Conservation (phyloP, 2,329 filamentous ascomycete genomes). For the Trichoderma hamatum region DNA sequence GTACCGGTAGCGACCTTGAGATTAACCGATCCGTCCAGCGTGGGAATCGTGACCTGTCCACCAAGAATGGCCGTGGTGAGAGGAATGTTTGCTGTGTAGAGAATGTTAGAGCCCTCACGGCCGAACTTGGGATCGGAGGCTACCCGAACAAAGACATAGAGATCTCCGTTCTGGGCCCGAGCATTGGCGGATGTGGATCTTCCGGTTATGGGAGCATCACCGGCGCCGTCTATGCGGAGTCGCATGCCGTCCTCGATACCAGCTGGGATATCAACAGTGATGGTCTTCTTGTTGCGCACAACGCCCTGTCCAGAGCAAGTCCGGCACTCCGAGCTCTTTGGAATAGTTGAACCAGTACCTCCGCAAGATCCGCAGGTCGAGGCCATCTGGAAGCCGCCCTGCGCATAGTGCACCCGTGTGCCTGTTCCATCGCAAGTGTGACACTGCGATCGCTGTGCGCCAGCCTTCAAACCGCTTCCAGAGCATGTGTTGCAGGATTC, state of each 20-base stretch:
- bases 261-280: constrained; percentile 88
- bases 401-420: constrained; percentile 83
- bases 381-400: constrained; percentile 94
- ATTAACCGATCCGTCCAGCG: constrained; percentile 85
- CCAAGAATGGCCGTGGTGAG: constrained; percentile 91
- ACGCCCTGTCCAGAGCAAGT: constrained; percentile 83
- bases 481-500: constrained; percentile 80
- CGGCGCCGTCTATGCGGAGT: constrained; percentile 79
- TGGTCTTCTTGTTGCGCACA: constrained; percentile 77
- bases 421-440: constrained; percentile 84
- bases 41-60: constrained; percentile 86
- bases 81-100: constrained; percentile 89
- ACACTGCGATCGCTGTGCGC: constrained; percentile 73
- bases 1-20: constrained; percentile 91
- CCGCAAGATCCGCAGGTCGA: constrained; percentile 82
- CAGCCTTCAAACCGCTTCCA: constrained; percentile 82
- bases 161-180: constrained; percentile 75
- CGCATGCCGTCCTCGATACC: constrained; percentile 98
- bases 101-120: constrained; percentile 82
- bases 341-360: constrained; percentile 75
- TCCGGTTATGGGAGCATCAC: constrained; percentile 81
- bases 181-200: constrained; percentile 64
- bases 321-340: constrained; percentile 78
- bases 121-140: constrained; percentile 89
- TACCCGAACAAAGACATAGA: constrained; percentile 89